Evolutionary conservation across 2,329 filamentous ascomycete species (phyloP).

Genomic region (Raffaelea ambrosiae): DNA sequence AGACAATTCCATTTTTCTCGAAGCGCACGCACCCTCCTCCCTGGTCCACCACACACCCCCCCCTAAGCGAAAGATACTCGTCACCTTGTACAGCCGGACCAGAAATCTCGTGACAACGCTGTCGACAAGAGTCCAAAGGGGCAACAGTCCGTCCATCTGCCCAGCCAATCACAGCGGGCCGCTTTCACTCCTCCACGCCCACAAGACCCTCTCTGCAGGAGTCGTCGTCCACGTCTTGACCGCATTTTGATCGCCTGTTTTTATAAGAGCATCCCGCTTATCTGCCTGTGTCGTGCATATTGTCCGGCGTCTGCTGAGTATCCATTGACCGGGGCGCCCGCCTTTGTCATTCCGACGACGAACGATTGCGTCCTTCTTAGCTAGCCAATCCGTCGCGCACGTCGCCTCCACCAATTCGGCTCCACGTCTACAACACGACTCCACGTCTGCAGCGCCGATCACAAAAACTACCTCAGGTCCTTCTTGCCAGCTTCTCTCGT

Average conservation of each 20-base stretch:
- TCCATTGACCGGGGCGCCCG: too few species aligned
- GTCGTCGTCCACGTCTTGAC: not conserved
- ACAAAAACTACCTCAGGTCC: too few species aligned
- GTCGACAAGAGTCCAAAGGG: too few species aligned
- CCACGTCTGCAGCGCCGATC: too few species aligned
- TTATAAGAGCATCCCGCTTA: not conserved
- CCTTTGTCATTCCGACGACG: too few species aligned
- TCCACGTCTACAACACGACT: too few species aligned
- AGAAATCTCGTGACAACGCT: not conserved
- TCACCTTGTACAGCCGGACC: not conserved
- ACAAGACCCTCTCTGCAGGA: not conserved
- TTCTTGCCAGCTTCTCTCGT: too few species aligned
- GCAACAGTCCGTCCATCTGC: too few species aligned
- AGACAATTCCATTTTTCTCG: not conserved
- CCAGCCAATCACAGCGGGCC: not conserved
- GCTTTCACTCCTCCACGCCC: not conserved
- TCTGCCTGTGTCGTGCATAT: not conserved
- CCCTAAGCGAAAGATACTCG: not conserved
- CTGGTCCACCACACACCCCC: not conserved
- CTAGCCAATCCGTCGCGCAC: too few species aligned
- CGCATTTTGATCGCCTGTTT: not conserved
- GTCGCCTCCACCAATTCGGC: too few species aligned
- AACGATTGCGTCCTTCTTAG: too few species aligned
- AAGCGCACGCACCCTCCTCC: not conserved
- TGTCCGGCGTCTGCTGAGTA: too few species aligned